Base-by-base conservation (phyloP, 2,329 filamentous ascomycete genomes). In the Stagonosporopsis cucurbitacearum region DNA sequence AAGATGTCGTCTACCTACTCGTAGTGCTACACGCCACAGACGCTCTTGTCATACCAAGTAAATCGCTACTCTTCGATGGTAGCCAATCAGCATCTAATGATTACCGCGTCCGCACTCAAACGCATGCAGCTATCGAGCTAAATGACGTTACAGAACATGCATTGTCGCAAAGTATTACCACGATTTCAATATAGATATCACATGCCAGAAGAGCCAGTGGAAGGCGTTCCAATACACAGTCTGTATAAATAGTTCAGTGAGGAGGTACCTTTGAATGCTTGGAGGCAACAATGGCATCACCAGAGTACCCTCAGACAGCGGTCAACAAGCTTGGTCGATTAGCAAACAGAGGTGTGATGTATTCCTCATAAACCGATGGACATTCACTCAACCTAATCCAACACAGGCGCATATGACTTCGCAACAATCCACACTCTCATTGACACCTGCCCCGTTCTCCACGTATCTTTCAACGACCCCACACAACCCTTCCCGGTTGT, bases 401-500 rank as follows among this genome's bases (percentile, higher is more conserved):
- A 13, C 3, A 23, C 19, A 75, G 73, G 65, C 6, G 48, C 50
- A 30, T 76, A 76, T 53, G 73, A 76, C 58, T 74, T 65, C 54
- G 50, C 54, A 8, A 75, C 73, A 9, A 66, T 76, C 37, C 73
- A 76, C 53, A 57, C 47, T 3, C 66, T 75, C 17, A 50, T 76
- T 43, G 68, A 76, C 59, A 56, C 53, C 11, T 57, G 54, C 26
- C 71, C 74, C 0, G 62, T 76, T 32, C 64, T 76, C 0, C 74
- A 76, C 50, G 67, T 75, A 42, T 75, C 74, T 32, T 76, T 75
- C 61, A 66, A 58, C 15, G 70, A 73, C 43, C 65, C 69, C 0
- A 46, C 62, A 3, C 64, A 73, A 35, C 87, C 89, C 1, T 95
- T 93, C 69, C 75, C 75, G 7, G 67, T 74, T 15, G 66, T 71